Conservation (phyloP, 768 basidiomycete species). For the Candolleomyces aberdarensis region DNA sequence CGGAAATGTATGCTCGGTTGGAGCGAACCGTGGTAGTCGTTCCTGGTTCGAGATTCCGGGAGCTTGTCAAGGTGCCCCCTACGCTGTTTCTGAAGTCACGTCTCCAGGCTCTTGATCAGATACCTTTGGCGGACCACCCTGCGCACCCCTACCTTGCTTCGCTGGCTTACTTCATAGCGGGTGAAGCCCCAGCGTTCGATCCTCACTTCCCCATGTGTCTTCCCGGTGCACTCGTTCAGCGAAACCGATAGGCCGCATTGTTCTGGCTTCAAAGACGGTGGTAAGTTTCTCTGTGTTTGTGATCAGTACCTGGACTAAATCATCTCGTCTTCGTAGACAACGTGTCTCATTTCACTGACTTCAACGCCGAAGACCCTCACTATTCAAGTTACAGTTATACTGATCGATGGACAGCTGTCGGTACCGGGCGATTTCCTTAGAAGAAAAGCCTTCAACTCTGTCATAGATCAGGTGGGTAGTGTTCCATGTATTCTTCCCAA, state of each 20-base stretch:
- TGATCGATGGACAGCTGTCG: conserved; percentile 79
- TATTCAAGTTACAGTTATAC: conserved; percentile 76
- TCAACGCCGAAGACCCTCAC: conserved; percentile 82
- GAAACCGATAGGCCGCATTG: conserved; percentile 86
- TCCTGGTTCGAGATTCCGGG: conserved; percentile 85
- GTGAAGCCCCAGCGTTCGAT: neutral
- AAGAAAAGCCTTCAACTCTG: conserved; percentile 61
- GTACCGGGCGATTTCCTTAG: conserved; percentile 83
- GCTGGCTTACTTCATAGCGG: conserved; percentile 72
- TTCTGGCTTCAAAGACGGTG: conserved; percentile 69
- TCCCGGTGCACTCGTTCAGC: conserved; percentile 73
- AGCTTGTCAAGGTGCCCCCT: conserved; percentile 62
- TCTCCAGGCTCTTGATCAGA: conserved; percentile 15
- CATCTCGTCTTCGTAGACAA: conserved; percentile 45
- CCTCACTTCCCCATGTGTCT: conserved; percentile 4
- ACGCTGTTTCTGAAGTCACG: neutral
- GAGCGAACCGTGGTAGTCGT: conserved; percentile 86
- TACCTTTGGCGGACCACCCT: conserved; percentile 75
- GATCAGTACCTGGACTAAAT: neutral
- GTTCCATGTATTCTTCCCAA: too few species aligned
- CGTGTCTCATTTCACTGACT: conserved; percentile 87
- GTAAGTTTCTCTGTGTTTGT: conserved; percentile 33
- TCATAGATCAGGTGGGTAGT: too few species aligned
- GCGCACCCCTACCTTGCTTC: conserved; percentile 80
- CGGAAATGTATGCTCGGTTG: conserved; percentile 88